Evolutionary conservation across 169 alveolate species (phyloP).

Genomic region (Eimeria brunetti): DNA sequence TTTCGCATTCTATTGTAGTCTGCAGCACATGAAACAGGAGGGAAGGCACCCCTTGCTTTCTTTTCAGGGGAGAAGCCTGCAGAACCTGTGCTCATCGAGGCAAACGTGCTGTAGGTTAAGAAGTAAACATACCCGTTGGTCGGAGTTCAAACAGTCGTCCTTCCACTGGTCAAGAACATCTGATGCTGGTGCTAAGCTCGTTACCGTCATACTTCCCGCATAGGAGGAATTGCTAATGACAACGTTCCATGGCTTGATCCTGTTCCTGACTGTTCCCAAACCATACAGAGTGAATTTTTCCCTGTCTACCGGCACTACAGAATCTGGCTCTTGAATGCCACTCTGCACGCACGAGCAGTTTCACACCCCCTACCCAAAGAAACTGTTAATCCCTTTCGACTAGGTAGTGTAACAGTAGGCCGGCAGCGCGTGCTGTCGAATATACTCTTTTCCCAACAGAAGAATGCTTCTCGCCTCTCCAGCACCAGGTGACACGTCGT

Average conservation of each 20-base stretch:
- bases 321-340: conserved; percentile 28
- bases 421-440: too few relatives aligned
- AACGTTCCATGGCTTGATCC: conserved; percentile 15
- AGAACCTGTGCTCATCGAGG: neutral
- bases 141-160: neutral
- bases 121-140: neutral
- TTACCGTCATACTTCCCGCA: conserved; percentile 11
- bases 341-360: conserved; percentile 16
- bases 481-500: neutral
- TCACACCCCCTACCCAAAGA: neutral
- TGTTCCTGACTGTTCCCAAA: neutral
- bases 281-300: neutral
- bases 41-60: neutral
- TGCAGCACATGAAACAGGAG: neutral
- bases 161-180: neutral
- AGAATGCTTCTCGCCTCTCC: neutral
- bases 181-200: conserved; percentile 38
- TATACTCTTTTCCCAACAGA: neutral
- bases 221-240: neutral
- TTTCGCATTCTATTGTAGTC: neutral
- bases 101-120: neutral
- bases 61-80: neutral
- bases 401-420: too few relatives aligned
- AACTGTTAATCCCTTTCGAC: neutral
- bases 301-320: neutral